Evolutionary conservation across 2,329 filamentous ascomycete genomes (phyloP).

Genomic region (Phaeomoniella chlamydospora): DNA sequence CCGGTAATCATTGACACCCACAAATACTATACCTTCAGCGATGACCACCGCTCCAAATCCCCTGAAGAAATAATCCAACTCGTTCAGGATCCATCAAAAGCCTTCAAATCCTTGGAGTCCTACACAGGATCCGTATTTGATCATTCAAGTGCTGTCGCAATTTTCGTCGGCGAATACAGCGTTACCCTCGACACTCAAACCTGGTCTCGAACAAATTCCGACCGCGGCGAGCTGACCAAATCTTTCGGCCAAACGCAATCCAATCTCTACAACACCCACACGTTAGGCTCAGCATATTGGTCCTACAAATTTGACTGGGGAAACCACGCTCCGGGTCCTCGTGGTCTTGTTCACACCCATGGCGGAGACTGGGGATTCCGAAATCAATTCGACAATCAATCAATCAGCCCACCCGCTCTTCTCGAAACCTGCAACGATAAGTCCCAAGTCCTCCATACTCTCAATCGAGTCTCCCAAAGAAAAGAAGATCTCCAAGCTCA

Average conservation of each 20-base stretch:
- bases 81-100: constrained; percentile 25
- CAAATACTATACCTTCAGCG: constrained; percentile 44
- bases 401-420: constrained; percentile 24
- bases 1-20: constrained; percentile 45
- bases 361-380: constrained; percentile 48
- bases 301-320: constrained; percentile 45
- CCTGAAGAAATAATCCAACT: constrained; percentile 37
- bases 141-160: constrained; percentile 32
- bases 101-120: constrained; percentile 27
- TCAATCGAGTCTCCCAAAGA: constrained; percentile 23
- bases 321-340: not conserved
- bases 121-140: constrained; percentile 28
- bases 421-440: too few relatives aligned
- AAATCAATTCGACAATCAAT: constrained; percentile 31
- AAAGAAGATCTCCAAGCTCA: constrained; percentile 19
- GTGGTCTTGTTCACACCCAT: constrained; percentile 22
- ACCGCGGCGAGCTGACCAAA: constrained; percentile 19
- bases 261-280: constrained; percentile 30
- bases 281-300: constrained; percentile 44
- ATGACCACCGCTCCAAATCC: constrained; percentile 33
- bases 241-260: constrained; percentile 31
- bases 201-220: constrained; percentile 31
- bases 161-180: constrained; percentile 44
- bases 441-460: too few relatives aligned
- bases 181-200: constrained; percentile 39